phyloP scores from a whole-genome alignment of 2,329 filamentous ascomycete genomes.

The Hypoxylon sp. region DNA sequence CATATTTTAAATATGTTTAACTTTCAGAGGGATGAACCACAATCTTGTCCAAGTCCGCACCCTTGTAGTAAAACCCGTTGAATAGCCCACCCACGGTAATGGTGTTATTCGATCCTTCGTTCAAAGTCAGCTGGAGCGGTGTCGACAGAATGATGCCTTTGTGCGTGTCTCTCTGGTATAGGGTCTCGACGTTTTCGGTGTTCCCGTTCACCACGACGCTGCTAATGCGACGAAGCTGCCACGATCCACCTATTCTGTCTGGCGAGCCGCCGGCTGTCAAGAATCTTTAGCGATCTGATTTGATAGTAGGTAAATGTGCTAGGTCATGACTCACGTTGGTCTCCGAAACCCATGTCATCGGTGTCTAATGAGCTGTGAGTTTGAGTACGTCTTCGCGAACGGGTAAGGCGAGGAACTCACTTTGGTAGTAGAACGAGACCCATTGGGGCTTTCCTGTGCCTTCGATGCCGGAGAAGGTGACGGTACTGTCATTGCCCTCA shows the following conservation, averaged over 20 bases:
- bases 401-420: conserved; percentile 30
- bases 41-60: conserved; percentile 69
- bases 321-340: conserved; percentile 54
- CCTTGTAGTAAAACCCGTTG: conserved; percentile 68
- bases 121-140: conserved; percentile 64
- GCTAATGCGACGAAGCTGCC: conserved; percentile 70
- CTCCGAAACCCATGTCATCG: conserved; percentile 71
- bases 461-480: conserved; percentile 62
- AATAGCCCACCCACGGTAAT: conserved; percentile 68
- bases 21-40: conserved; percentile 69
- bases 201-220: conserved; percentile 70
- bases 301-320: neutral
- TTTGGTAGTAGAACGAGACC: conserved; percentile 70
- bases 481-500: conserved; percentile 65
- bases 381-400: neutral
- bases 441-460: conserved; percentile 65
- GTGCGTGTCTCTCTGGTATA: conserved; percentile 66
- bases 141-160: conserved; percentile 71
- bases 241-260: conserved; percentile 69
- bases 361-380: conserved; percentile 53
- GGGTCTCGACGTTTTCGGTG: conserved; percentile 59
- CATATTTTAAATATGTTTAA: conserved; percentile 10
- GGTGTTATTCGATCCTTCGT: conserved; percentile 62
- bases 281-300: conserved; percentile 1
- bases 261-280: conserved; percentile 62